These are phyloP conservation scores for Colletotrichum simmondsii DNA, from an alignment of 2,329 filamentous ascomycete genomes.

Conservation along the genomic window DNA sequence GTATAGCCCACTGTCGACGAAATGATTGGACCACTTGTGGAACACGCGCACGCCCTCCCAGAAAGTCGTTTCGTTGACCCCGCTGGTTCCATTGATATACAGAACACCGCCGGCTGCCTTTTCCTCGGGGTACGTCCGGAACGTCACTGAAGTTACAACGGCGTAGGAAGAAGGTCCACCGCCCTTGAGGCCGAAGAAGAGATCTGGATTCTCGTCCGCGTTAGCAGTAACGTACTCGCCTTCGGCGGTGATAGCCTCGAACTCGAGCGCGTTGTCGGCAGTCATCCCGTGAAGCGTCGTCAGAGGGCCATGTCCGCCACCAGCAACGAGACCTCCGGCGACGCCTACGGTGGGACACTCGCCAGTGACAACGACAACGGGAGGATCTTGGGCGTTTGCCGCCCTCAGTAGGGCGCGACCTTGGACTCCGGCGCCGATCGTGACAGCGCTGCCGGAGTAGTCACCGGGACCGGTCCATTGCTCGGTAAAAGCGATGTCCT, in stretches of 20 bases:
- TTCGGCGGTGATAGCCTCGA: constrained; percentile 55
- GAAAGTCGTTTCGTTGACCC: constrained; percentile 51
- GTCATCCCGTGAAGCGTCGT: constrained; percentile 53
- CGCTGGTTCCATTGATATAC: constrained; percentile 49
- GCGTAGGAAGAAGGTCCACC: constrained; percentile 65
- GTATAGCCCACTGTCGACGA: constrained; percentile 54
- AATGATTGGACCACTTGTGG: constrained; percentile 53
- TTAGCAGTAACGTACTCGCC: constrained; percentile 57
- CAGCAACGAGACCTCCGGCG: constrained; percentile 69
- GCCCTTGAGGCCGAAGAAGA: constrained; percentile 68
- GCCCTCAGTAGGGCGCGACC: constrained; percentile 55
- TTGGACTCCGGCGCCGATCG: constrained; percentile 63
- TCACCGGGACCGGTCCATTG: constrained; percentile 44
- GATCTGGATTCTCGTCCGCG: constrained; percentile 56
- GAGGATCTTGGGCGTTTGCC: constrained; percentile 49
- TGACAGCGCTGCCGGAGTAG: constrained; percentile 63
- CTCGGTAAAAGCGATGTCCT: constrained; percentile 53
- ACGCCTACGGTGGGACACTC: constrained; percentile 67
- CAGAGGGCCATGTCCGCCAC: constrained; percentile 65
- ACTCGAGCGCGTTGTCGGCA: constrained; percentile 61
- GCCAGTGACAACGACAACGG: constrained; percentile 60
- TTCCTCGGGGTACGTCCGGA: constrained; percentile 61
- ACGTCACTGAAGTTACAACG: constrained; percentile 61
- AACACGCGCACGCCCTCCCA: constrained; percentile 60
- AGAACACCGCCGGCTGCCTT: constrained; percentile 53